Evolutionary conservation across 495 filamentous ascomycete species (phyloP).

Genomic region (Chaetomidium leptoderma): DNA sequence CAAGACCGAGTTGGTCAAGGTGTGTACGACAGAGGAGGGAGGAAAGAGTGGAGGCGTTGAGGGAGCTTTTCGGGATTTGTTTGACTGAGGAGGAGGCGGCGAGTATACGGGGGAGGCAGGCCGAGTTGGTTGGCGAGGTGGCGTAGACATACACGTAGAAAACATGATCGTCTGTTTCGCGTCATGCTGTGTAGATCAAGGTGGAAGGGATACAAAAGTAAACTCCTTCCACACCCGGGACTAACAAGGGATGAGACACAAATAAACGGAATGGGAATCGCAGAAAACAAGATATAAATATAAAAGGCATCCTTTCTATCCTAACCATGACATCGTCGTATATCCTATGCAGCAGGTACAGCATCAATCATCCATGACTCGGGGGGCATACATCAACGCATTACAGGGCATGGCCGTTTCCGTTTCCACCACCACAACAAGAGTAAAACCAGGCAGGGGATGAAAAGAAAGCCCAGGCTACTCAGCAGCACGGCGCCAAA

Average conservation of each 20-base stretch:
- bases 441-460: neutral
- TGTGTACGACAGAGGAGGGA: conserved; percentile 49
- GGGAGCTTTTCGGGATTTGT: conserved; percentile 53
- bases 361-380: conserved; percentile 14
- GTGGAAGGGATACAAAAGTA: too few relatives aligned
- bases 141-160: neutral
- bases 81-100: conserved; percentile 49
- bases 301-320: conserved; percentile 1
- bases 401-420: conserved; percentile 5
- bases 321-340: conserved; percentile 5
- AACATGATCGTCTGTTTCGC: neutral
- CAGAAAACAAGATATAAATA: neutral
- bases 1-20: conserved; percentile 48
- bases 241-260: too few relatives aligned
- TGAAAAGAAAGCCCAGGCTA: neutral
- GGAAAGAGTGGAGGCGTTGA: conserved; percentile 49
- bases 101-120: conserved; percentile 47
- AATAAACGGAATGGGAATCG: neutral
- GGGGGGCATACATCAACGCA: conserved; percentile 1
- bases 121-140: conserved; percentile 37
- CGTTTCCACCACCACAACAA: neutral
- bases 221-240: too few relatives aligned
- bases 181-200: too few relatives aligned
- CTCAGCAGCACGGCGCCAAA: neutral
- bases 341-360: neutral